Evolutionary conservation across 768 basidiomycete species (phyloP).

Genomic region (Hortiboletus campestris): DNA sequence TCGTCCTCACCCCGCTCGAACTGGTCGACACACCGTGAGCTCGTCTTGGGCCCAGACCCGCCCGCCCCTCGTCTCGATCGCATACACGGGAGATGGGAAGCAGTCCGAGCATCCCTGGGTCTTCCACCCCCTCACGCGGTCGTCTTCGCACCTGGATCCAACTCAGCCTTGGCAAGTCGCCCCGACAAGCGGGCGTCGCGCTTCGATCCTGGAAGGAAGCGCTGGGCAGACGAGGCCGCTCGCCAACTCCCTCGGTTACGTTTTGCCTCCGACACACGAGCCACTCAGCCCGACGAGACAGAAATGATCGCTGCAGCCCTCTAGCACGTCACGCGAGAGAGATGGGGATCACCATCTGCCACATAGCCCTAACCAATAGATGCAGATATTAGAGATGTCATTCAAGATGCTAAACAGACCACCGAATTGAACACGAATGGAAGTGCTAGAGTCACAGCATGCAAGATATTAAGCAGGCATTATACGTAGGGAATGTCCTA

Average conservation of each 20-base stretch:
- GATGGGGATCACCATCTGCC: neutral
- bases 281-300: constrained; percentile 1
- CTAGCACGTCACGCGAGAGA: neutral
- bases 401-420: neutral
- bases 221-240: constrained; percentile 3
- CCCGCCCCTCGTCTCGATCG: neutral
- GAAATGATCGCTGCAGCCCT: neutral
- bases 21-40: neutral
- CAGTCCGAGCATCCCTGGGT: constrained; percentile 30
- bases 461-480: constrained; percentile 17
- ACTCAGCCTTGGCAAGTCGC: neutral
- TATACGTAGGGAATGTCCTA: constrained; percentile 11
- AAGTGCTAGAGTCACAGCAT: constrained; percentile 9
- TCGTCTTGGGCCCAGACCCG: neutral
- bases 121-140: constrained; percentile 23
- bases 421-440: neutral
- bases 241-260: constrained; percentile 18
- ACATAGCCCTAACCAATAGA: neutral
- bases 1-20: neutral
- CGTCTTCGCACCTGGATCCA: neutral
- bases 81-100: constrained; percentile 34
- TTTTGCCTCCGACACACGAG: constrained; percentile 16
- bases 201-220: constrained; percentile 24
- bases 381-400: neutral
- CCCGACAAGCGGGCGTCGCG: constrained; percentile 15